Evolutionary conservation across 108 stramenopile species (phyloP), one percentile per base, ranked within the genome.

Genomic region (Discostella stelligeroides): DNA sequence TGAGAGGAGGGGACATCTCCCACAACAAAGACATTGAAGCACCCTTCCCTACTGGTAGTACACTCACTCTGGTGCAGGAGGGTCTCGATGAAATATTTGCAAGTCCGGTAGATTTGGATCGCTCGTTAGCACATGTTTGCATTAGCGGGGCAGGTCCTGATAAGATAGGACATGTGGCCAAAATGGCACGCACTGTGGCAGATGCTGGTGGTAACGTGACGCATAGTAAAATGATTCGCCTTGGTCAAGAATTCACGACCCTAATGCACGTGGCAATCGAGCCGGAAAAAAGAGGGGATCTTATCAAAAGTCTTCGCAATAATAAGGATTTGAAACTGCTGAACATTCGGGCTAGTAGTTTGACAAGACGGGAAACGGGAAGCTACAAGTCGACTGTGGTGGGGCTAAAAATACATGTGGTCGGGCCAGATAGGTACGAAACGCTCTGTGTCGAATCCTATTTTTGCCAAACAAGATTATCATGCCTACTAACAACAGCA

Each of bases 231-330:
- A 92, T 92, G 91, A 81, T 88, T 20, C 84, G 95, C 23, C 68
- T 93, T 24, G 92, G 92, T 20, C 79, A 90, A 43, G 90, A 93
- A 62, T 93, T 93, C 60, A 86, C 88, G 17, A 88, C 91, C 30
- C 67, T 88, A 23, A 88, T 95, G 88, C 95, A 95, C 60, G 91
- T 92, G 0, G 78, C 85, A 3, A 79, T 90, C 9, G 80, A 84
- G 14, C 89, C 85, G 10, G 86, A 87, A 62, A 78, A 81, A 51
- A 37, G 54, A 59, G 25, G 43, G 13, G 47, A 42, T 13, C 41
- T 88, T 34, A 55, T 79, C 17, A 40, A 75, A 18, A 65, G 82
- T 42, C 45, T 85, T 15, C 51, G 77, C 7, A 78, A 57, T 20
- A 70, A 79, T 43, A 39, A 75, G 51, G 61, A 80, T 15, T 61